Conservation (phyloP, 2,329 filamentous ascomycete species). For the Paracoccidioides brasiliensis region DNA sequence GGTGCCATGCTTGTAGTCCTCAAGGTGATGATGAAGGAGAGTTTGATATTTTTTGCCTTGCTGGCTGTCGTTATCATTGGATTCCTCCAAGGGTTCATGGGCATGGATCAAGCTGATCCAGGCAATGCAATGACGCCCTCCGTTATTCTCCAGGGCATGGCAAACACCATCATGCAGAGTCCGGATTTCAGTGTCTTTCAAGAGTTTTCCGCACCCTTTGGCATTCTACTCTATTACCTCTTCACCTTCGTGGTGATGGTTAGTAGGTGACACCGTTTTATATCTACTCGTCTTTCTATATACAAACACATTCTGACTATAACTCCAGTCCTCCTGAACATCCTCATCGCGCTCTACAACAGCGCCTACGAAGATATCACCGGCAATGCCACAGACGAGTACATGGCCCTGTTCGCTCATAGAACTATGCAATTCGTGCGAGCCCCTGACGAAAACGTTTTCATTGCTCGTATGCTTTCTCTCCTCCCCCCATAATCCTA, state of each 20-base stretch:
- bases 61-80: conserved; percentile 62
- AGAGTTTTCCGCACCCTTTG: conserved; percentile 81
- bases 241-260: conserved; percentile 98
- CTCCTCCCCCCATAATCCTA: background rate
- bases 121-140: conserved; percentile 39
- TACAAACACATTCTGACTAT: conserved; percentile 5
- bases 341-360: conserved; percentile 95
- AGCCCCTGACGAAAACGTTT: conserved; percentile 95
- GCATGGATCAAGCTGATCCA: conserved; percentile 71
- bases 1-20: conserved; percentile 96
- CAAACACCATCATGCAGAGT: conserved; percentile 80
- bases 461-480: conserved; percentile 54
- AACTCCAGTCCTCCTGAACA: conserved; percentile 62
- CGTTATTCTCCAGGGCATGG: conserved; percentile 45
- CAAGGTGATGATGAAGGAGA: conserved; percentile 90
- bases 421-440: conserved; percentile 96
- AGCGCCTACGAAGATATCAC: conserved; percentile 92
- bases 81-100: conserved; percentile 89
- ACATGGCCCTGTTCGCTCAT: conserved; percentile 79
- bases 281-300: background rate
- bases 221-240: conserved; percentile 88
- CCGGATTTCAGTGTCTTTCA: conserved; percentile 87
- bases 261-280: conserved; percentile 19
- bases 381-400: conserved; percentile 86
- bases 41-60: conserved; percentile 89